A percentile compares a stretch with the other conserved stretches of the same genome.
These are phyloP conservation scores for Verticillium zaregamsianum DNA, from an alignment of 2,329 filamentous ascomycete genomes.

Conservation along the genomic window DNA sequence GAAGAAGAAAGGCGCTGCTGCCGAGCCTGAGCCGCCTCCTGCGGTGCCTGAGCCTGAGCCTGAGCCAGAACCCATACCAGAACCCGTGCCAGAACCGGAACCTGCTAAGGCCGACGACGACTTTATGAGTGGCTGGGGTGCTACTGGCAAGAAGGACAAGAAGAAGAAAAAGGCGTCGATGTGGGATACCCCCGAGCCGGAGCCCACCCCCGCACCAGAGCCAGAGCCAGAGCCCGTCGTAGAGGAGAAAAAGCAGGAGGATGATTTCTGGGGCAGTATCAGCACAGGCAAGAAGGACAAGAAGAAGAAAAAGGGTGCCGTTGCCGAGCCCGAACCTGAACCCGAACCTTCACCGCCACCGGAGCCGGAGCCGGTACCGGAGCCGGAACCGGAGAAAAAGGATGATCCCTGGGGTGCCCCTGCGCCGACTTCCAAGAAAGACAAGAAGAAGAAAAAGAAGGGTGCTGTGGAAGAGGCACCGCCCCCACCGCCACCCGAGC, in stretches of 20 bases:
- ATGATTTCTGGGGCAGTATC: constrained; percentile 30
- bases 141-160: constrained; percentile 43
- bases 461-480: constrained; percentile 17
- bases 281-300: constrained; percentile 30
- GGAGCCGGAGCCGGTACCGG: constrained; percentile 2
- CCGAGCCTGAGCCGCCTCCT: constrained; percentile 4
- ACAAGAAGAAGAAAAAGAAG: constrained; percentile 36
- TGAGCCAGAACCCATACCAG: constrained; percentile 8
- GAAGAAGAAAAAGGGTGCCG: constrained; percentile 25
- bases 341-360: neutral
- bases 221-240: constrained; percentile 12
- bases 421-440: constrained; percentile 28
- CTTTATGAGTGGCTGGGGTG: constrained; percentile 24
- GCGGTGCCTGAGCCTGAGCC: constrained; percentile 4
- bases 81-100: constrained; percentile 3
- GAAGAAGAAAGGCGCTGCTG: constrained; percentile 19
- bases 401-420: constrained; percentile 28
- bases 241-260: constrained; percentile 12
- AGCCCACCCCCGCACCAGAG: constrained; percentile 17
- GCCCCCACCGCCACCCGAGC: constrained; percentile 31
- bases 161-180: constrained; percentile 28
- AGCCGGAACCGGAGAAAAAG: constrained; percentile 8
- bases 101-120: neutral
- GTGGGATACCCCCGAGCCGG: constrained; percentile 11
- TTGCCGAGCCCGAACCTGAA: constrained; percentile 10